These are phyloP conservation scores for Saccharomycopsis sp. DNA, from an alignment of 805 yeast genomes.

Conservation along the genomic window DNA sequence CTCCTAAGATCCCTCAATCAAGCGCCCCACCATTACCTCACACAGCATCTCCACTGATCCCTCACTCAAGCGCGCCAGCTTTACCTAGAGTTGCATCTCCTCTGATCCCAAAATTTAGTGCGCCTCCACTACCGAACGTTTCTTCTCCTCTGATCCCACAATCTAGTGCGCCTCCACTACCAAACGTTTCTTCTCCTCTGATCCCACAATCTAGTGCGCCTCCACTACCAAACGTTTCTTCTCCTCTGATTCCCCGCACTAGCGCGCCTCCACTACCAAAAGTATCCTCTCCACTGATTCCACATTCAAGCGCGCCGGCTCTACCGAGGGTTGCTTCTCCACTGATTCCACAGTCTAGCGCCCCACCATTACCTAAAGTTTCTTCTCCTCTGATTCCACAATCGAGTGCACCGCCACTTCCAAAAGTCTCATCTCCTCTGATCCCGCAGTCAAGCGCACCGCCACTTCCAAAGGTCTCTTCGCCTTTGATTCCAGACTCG, in stretches of 20 bases:
- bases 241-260: constrained; percentile 16
- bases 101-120: constrained; percentile 12
- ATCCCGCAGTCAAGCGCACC: constrained; percentile 14
- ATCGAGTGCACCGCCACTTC: constrained; percentile 23
- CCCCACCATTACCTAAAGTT: constrained; percentile 23
- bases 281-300: constrained; percentile 15
- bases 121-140: constrained; percentile 9
- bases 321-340: constrained; percentile 22
- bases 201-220: constrained; percentile 11
- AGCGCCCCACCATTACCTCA: constrained; percentile 16
- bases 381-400: constrained; percentile 20
- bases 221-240: constrained; percentile 14
- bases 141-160: constrained; percentile 19
- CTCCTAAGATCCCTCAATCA: background rate
- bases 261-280: constrained; percentile 22
- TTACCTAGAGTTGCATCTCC: constrained; percentile 17
- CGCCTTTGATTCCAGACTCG: constrained; percentile 22
- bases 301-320: constrained; percentile 21
- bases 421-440: constrained; percentile 19
- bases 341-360: constrained; percentile 12
- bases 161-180: constrained; percentile 3
- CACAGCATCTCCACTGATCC: constrained; percentile 10
- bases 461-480: constrained; percentile 20
- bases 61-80: constrained; percentile 4
- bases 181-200: constrained; percentile 17